A percentile compares a stretch with the other conserved stretches of the same genome.
phyloP scores from a whole-genome alignment of 352 stramenopile species.

The Elongisporangium anandrum region DNA sequence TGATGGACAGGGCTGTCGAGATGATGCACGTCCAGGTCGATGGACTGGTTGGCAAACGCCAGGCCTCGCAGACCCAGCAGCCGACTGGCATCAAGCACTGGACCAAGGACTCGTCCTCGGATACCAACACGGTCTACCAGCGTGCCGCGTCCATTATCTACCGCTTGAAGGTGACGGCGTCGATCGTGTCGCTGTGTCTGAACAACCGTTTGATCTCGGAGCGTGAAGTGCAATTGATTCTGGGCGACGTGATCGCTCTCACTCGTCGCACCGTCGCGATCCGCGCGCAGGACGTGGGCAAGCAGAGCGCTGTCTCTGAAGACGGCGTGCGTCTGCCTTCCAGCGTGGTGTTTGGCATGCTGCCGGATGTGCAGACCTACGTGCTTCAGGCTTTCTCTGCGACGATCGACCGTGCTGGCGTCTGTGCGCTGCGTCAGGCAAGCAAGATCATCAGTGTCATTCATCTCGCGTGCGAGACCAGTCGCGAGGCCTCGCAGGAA shows the following conservation, averaged over 20 bases:
- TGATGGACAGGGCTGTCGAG: conserved; percentile 55
- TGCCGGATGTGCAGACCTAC: conserved; percentile 54
- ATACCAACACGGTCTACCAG: conserved; percentile 44
- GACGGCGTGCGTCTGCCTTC: conserved; percentile 67
- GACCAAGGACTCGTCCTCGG: conserved; percentile 36
- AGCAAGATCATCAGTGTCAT: conserved; percentile 65
- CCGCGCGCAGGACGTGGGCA: conserved; percentile 67
- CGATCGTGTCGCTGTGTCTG: conserved; percentile 38
- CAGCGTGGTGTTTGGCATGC: conserved; percentile 67
- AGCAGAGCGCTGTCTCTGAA: conserved; percentile 76
- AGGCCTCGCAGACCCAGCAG: conserved; percentile 13
- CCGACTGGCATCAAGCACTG: conserved; percentile 57
- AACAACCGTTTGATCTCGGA: conserved; percentile 58
- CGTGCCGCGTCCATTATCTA: conserved; percentile 38
- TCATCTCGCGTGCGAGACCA: conserved; percentile 47
- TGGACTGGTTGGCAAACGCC: conserved; percentile 52
- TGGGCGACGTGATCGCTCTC: conserved; percentile 48
- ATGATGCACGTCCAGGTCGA: conserved; percentile 65
- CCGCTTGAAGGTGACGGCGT: conserved; percentile 32
- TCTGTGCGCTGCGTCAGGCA: conserved; percentile 64
- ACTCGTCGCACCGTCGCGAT: conserved; percentile 56
- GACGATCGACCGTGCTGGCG: conserved; percentile 34
- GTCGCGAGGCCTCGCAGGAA: conserved; percentile 23
- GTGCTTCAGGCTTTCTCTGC: conserved; percentile 35
- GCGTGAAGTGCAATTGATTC: conserved; percentile 65